Evolutionary conservation across 345 rosid genomes (phyloP), one percentile per base, ranked within the genome.

Genomic region (Litchi chinensis): DNA sequence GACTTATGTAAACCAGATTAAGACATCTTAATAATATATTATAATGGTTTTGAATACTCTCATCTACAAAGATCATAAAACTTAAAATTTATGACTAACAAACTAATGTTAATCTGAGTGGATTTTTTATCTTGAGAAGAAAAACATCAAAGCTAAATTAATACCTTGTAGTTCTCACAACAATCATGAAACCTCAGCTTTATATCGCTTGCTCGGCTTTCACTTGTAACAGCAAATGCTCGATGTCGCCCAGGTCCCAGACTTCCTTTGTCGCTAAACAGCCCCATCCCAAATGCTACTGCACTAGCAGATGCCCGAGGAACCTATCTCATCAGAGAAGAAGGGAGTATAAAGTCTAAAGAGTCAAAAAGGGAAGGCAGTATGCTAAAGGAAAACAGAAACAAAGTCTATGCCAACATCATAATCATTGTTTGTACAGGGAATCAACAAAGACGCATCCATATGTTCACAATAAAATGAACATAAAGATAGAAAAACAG

Each of bases 271-370:
- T 78, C 94, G 7, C 88, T 89, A 73, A 96, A 91, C n/a, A 94
- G 87, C 41, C 99, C 98, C 91, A 94, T 90, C 78, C 99, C 99
- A 88, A 94, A 96, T 12, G 99, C 98, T 82, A 96, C 95, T 65
- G 98, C 98, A 87, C 98, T 93, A 24, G 99, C 95, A 76, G 99
- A 91, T 64, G 98, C 97, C 74, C 95, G 88, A 79, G 97, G 97
- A 86, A 96, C 86, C 99, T 96, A 82, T 70, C 71, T 65, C 65
- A 60, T 46, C 71, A 65, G 40, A 57, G 68, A 52, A 71, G 64
- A 59, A 73, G 75, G 40, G 81, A 48, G 70, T 39, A 50, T 16
- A 37, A 22, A 40, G 54, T 28, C 22, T 43, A 39, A 44, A 32
- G 57, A 40, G 39, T 43, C n/a, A 26, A 62, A 28, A 15, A 18